A percentile compares a stretch with the other conserved stretches of the same genome.
Evolutionary conservation across 2,329 filamentous ascomycete species (phyloP).

Genomic region (Ramichloridium luteum): DNA sequence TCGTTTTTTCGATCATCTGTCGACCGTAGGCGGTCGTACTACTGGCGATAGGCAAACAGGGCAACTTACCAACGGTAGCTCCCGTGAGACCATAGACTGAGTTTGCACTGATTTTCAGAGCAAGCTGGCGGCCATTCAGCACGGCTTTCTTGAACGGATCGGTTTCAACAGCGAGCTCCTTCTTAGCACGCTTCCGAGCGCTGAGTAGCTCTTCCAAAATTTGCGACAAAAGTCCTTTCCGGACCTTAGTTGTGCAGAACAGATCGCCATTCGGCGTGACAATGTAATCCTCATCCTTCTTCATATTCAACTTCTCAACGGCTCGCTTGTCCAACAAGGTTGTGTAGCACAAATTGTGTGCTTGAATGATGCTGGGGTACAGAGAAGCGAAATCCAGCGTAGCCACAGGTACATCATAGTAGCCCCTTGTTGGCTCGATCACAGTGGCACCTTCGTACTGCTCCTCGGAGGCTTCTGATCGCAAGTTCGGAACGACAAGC

Average conservation of each 20-base stretch:
- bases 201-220: conserved; percentile 86
- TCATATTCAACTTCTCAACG: conserved; percentile 62
- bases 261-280: conserved; percentile 88
- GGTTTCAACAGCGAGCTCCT: conserved; percentile 73
- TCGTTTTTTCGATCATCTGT: conserved; percentile 98
- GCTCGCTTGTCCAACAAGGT: conserved; percentile 71
- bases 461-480: conserved; percentile 57
- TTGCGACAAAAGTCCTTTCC: conserved; percentile 84
- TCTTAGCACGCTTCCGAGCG: conserved; percentile 92
- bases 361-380: conserved; percentile 97
- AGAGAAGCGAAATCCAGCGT: conserved; percentile 98
- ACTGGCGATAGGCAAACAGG: conserved; percentile 87
- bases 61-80: conserved; percentile 88
- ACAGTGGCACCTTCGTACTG: conserved; percentile 97
- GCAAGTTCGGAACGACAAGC: conserved; percentile 82
- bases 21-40: conserved; percentile 95
- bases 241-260: conserved; percentile 77
- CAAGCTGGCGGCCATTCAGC: conserved; percentile 89
- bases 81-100: conserved; percentile 95
- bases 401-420: conserved; percentile 88
- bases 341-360: conserved; percentile 96
- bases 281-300: conserved; percentile 91
- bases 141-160: conserved; percentile 98
- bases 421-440: conserved; percentile 86
- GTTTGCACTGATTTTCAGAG: conserved; percentile 93